Evolutionary conservation across 441 rosid species (phyloP), one percentile per base, ranked within the genome.

Genomic region (Populus hybrid): DNA sequence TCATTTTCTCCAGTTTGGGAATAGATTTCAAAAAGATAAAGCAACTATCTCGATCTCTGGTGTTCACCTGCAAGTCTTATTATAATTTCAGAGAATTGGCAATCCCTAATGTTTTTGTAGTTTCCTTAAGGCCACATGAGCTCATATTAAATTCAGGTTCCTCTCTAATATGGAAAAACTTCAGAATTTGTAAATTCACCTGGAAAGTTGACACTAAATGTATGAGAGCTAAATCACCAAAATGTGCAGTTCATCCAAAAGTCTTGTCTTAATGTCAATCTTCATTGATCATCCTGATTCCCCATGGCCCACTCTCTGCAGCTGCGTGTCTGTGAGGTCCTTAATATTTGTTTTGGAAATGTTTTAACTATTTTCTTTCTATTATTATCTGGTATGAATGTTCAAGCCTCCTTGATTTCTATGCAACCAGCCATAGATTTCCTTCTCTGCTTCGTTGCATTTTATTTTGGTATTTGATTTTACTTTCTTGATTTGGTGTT

Each of bases 361-460:
- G 21, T 61, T 59, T 59, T 61, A 8, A 10, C 66, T 61, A 23
- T 61, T 61, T 61, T 61, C 24, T 8, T 30, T 40, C 16, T 67
- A 14, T 10, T 24, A 40, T 42, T 75, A 6, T 8, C 21, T 35
- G 3, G 30, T 11, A 59, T 30, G 30, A 64, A 6, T 14, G 6
- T 8, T 28, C 77, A 14, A 68, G 67, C 26, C 46, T 42, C 24
- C 30, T 74, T 63, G 71, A 28, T 64, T 21, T 67, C 75, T 78
- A 10, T 66, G 28, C 18, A 28, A 69, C 3, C 63, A 63, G 38
- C 21, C 67, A 2, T 11, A 38, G 40, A 20, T 79, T 59, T 67
- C 64, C 10, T 68, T 67, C 38, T 73, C 28, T 73, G 73, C 73
- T 68, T 11, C 6, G 70, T 70, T 70, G 74, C 10, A 42, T 67